Conservation (phyloP, 75 land plant species). For the Isoetes taiwanensis region DNA sequence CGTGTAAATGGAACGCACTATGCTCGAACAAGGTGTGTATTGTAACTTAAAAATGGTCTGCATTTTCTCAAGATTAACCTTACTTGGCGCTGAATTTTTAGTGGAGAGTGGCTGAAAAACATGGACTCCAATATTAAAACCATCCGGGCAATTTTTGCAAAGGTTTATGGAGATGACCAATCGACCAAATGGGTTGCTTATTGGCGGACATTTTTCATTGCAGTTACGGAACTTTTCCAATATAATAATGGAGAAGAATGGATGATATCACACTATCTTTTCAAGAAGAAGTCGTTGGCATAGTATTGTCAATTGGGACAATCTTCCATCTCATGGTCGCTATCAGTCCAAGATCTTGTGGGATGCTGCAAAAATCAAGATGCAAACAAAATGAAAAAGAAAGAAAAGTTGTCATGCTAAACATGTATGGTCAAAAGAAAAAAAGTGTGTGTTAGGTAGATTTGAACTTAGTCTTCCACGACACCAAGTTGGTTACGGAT, state of each 20-base stretch:
- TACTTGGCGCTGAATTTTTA: conserved; percentile 23
- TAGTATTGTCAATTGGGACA: too few relatives aligned
- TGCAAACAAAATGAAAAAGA: too few relatives aligned
- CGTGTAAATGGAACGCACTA: conserved; percentile 89
- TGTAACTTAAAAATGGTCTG: too few relatives aligned
- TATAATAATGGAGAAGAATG: conserved; percentile 92
- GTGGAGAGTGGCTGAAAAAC: conserved; percentile 91
- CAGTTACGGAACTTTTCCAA: conserved; percentile 86
- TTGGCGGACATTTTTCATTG: conserved; percentile 96
- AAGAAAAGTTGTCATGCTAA: too few relatives aligned
- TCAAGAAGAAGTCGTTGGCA: conserved; percentile 69
- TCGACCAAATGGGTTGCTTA: conserved; percentile 77
- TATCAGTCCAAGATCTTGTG: too few relatives aligned
- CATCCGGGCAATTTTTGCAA: conserved; percentile 61
- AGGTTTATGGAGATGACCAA: conserved; percentile 66
- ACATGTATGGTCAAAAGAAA: too few relatives aligned
- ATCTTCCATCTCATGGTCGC: too few relatives aligned
- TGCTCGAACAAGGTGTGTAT: conserved; percentile 60
- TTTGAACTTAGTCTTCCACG: too few relatives aligned
- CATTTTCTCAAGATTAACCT: neutral
- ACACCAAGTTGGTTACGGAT: too few relatives aligned
- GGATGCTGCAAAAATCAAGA: too few relatives aligned
- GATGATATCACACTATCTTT: conserved; percentile 77
- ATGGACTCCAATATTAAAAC: conserved; percentile 53
- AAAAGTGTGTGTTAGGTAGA: too few relatives aligned